phyloP scores from a whole-genome alignment of 1,139 yeast species.

The Blastobotrys ciferrii region DNA sequence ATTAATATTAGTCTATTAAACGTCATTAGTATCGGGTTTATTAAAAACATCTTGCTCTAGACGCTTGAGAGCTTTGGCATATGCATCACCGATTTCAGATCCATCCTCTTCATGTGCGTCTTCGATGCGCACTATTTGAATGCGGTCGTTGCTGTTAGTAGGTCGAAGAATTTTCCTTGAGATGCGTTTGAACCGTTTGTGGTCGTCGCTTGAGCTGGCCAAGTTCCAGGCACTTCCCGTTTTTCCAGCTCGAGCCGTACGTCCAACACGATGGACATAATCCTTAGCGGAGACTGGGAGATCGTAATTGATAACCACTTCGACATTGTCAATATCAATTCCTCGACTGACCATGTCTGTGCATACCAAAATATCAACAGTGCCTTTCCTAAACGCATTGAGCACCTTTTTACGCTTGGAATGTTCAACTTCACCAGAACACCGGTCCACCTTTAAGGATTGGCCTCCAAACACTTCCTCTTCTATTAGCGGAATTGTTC shows the following conservation, averaged over 20 bases:
- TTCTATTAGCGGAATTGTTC: constrained; percentile 53
- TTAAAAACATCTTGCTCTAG: constrained; percentile 45
- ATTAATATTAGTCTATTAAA: no score
- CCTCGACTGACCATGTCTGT: constrained; percentile 97
- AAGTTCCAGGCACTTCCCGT: constrained; percentile 71
- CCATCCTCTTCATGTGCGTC: constrained; percentile 17
- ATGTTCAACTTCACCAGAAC: constrained; percentile 40
- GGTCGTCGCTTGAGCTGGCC: constrained; percentile 73
- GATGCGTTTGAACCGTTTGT: constrained; percentile 54
- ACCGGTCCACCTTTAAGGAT: constrained; percentile 29
- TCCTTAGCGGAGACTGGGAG: constrained; percentile 86
- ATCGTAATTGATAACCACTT: constrained; percentile 84
- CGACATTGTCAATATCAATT: constrained; percentile 70
- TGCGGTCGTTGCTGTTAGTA: constrained; percentile 13
- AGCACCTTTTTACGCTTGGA: constrained; percentile 41
- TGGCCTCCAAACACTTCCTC: constrained; percentile 25
- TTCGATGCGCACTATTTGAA: constrained; percentile 16
- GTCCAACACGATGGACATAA: constrained; percentile 92
- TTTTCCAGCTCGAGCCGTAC: constrained; percentile 92
- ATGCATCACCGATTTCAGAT: constrained; percentile 34
- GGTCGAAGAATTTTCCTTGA: constrained; percentile 30
- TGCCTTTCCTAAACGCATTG: constrained; percentile 52
- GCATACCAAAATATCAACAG: constrained; percentile 62
- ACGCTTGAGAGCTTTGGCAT: constrained; percentile 44
- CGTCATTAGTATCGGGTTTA: no score